phyloP scores from a whole-genome alignment of 225 moss, liverwort and hornwort genomes.

The Takakia lepidozioides region DNA sequence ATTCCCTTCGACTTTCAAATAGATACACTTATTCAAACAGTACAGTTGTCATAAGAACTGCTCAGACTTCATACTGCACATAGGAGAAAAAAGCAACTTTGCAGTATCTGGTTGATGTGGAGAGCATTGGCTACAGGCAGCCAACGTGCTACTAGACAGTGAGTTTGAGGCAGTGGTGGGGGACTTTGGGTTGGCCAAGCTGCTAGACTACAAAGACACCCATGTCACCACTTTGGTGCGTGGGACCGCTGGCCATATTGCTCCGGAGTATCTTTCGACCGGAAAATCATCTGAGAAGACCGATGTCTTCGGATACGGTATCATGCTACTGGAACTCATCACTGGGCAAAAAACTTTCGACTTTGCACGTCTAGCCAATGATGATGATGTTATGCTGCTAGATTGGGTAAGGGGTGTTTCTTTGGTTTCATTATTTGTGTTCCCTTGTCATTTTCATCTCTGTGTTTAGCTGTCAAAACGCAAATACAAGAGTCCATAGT shows the following conservation, averaged over 20 bases:
- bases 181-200: slow-evolving; percentile 92
- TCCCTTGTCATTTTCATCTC: no score
- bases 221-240: slow-evolving; percentile 96
- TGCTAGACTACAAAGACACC: slow-evolving; percentile 90
- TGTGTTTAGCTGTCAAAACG: no score
- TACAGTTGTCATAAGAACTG: no score
- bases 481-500: no score
- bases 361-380: slow-evolving; percentile 87
- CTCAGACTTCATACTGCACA: no score
- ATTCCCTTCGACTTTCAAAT: no score
- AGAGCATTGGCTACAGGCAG: slow-evolving; percentile 23
- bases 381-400: slow-evolving; percentile 94
- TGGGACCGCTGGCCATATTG: slow-evolving; percentile 92
- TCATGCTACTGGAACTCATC: slow-evolving; percentile 91
- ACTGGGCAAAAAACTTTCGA: slow-evolving; percentile 94
- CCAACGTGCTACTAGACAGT: slow-evolving; percentile 83
- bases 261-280: slow-evolving; percentile 92
- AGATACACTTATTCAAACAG: no score
- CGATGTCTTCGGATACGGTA: slow-evolving; percentile 91
- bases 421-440: no score
- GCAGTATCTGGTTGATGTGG: no score
- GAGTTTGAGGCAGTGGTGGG: slow-evolving; percentile 96
- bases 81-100: no score
- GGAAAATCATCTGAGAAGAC: slow-evolving; percentile 98
- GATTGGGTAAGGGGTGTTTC: slow-evolving; percentile 89